Conservation (phyloP, 306 rosid species). For the Sechiopsis laciniata region DNA sequence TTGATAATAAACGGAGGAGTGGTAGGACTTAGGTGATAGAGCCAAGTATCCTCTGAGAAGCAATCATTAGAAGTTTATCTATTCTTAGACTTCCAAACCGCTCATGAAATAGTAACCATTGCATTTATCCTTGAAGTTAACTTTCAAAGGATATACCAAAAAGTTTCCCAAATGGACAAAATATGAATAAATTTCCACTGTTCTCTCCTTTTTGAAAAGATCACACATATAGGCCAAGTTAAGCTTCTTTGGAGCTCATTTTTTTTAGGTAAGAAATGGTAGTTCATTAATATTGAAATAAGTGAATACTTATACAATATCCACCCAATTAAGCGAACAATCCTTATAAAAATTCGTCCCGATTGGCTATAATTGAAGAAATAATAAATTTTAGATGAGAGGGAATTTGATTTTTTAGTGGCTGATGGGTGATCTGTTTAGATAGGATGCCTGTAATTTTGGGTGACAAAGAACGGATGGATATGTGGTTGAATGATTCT, state of each 20-base stretch:
- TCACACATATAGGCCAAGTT: neutral
- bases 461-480: constrained; percentile 61
- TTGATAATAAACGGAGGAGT: neutral
- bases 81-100: neutral
- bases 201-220: neutral
- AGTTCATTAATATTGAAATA: neutral
- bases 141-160: neutral
- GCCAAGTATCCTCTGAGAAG: neutral
- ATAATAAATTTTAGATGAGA: neutral
- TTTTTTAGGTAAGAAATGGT: neutral
- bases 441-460: constrained; percentile 94
- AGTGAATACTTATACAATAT: neutral
- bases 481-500: constrained; percentile 59
- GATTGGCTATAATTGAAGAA: neutral
- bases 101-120: neutral
- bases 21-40: neutral
- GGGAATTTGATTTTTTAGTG: constrained; percentile 6
- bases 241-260: too few relatives aligned
- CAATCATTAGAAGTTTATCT: neutral
- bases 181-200: neutral
- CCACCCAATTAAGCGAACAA: neutral
- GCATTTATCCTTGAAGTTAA: neutral
- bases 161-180: neutral
- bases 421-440: constrained; percentile 25
- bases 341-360: neutral